A percentile compares a stretch with the other conserved stretches of the same genome.
phyloP scores from a whole-genome alignment of 2,329 filamentous ascomycete genomes.

The Meredithiella fracta region DNA sequence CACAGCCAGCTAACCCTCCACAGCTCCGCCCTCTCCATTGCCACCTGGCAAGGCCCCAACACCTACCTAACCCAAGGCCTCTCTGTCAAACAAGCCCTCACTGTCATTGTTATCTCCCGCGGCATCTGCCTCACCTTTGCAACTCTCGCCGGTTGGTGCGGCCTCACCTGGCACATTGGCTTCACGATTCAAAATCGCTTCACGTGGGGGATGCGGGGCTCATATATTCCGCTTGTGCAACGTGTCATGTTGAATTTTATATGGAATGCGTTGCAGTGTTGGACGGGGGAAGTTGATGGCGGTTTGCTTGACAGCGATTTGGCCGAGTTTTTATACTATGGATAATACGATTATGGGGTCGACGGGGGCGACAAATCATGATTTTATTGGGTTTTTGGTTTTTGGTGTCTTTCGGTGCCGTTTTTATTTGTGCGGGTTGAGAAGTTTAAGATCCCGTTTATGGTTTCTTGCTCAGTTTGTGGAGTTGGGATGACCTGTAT shows the following conservation, averaged over 20 bases:
- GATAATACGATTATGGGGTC: slow-evolving; percentile 28
- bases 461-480: slow-evolving; percentile 27
- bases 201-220: slow-evolving; percentile 32
- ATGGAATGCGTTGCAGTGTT: slow-evolving; percentile 31
- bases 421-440: slow-evolving; percentile 34
- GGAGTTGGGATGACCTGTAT: slow-evolving; percentile 31
- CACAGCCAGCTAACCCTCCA: not conserved
- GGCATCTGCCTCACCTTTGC: slow-evolving; percentile 28
- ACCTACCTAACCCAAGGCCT: slow-evolving; percentile 30
- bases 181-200: slow-evolving; percentile 33
- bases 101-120: slow-evolving; percentile 29
- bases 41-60: slow-evolving; percentile 32
- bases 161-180: slow-evolving; percentile 33
- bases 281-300: slow-evolving; percentile 17
- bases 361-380: slow-evolving; percentile 24
- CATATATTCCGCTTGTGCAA: slow-evolving; percentile 31
- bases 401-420: slow-evolving; percentile 32
- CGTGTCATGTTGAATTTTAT: slow-evolving; percentile 33
- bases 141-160: slow-evolving; percentile 29
- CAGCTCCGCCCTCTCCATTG: slow-evolving; percentile 22
- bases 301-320: slow-evolving; percentile 29
- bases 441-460: slow-evolving; percentile 31
- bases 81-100: slow-evolving; percentile 31
- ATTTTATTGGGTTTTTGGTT: slow-evolving; percentile 35
- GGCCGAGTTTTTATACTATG: slow-evolving; percentile 28